Percentiles rank a stretch among this genome's conserved stretches.
Evolutionary conservation across 208 protist genomes (phyloP).

Genomic region (Trypanosoma cruzi): DNA sequence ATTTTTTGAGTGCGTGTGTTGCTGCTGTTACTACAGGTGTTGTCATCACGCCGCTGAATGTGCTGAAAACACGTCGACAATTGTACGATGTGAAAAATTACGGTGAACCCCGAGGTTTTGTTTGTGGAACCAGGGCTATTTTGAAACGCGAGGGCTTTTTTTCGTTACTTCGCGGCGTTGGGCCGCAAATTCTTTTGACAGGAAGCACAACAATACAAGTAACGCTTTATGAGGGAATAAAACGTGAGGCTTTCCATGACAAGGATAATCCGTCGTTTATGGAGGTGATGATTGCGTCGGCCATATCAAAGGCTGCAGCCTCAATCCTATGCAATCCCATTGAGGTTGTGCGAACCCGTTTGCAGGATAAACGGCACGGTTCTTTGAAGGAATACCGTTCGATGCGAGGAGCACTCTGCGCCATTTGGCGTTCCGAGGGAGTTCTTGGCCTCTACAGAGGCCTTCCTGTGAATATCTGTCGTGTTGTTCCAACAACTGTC

Average conservation of each 20-base stretch:
- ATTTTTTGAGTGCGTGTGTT: conserved; percentile 69
- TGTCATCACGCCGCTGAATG: conserved; percentile 72
- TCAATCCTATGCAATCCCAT: conserved; percentile 79
- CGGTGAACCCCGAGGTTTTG: conserved; percentile 12
- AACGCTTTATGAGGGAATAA: conserved; percentile 81
- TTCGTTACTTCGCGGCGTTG: conserved; percentile 69
- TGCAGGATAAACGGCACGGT: conserved; percentile 74
- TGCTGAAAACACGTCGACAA: conserved; percentile 83
- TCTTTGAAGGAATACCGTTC: conserved; percentile 43
- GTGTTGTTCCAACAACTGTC: conserved; percentile 82
- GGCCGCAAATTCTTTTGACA: conserved; percentile 77
- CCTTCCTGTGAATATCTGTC: conserved; percentile 73
- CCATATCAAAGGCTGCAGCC: conserved; percentile 69
- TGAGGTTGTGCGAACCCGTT: conserved; percentile 79
- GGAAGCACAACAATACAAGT: conserved; percentile 84
- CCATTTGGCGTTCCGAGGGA: conserved; percentile 78
- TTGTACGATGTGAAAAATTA: conserved; percentile 42
- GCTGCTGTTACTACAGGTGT: conserved; percentile 65
- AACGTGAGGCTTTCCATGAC: conserved; percentile 59
- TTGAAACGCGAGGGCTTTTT: conserved; percentile 55
- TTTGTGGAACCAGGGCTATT: conserved; percentile 39
- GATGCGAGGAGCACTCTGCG: conserved; percentile 61
- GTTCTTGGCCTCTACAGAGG: conserved; percentile 76
- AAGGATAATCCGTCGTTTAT: conserved; percentile 56
- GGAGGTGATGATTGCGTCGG: conserved; percentile 68